Conservation (phyloP, 768 basidiomycete species). For the Xerocomus brunneocitrinus region DNA sequence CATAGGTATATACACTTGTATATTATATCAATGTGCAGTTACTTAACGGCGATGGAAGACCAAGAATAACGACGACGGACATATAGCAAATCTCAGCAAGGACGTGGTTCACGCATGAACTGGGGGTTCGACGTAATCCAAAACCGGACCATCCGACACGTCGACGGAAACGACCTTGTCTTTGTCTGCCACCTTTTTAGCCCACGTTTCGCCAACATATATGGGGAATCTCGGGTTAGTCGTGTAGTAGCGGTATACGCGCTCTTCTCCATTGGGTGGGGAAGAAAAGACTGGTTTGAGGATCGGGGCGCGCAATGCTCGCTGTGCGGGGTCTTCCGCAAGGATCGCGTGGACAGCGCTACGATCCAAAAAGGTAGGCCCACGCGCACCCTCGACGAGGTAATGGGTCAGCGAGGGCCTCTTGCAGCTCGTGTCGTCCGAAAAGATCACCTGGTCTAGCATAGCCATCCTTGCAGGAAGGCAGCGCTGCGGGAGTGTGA, state of each 20-base stretch:
- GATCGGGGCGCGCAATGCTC: slow-evolving; percentile 3
- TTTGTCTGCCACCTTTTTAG: slow-evolving; percentile 7
- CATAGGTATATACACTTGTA: too few relatives aligned
- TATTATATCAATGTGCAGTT: too few relatives aligned
- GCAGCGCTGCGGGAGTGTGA: neutral
- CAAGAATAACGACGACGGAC: too few relatives aligned
- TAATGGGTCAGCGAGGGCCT: slow-evolving; percentile 11
- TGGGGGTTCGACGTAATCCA: too few relatives aligned
- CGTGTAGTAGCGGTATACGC: slow-evolving; percentile 8
- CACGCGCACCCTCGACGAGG: slow-evolving; percentile 15
- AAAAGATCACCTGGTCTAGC: slow-evolving; percentile 4
- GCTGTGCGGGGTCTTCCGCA: slow-evolving; percentile 3
- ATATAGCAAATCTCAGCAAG: too few relatives aligned
- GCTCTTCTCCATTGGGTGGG: slow-evolving; percentile 15
- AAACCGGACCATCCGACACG: neutral
- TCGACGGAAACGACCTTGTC: neutral
- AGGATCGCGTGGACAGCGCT: neutral
- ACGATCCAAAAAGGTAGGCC: slow-evolving; percentile 16
- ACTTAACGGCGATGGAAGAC: too few relatives aligned
- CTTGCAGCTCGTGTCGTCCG: neutral
- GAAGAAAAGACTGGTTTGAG: slow-evolving; percentile 5
- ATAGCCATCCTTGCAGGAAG: neutral
- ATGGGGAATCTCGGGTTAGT: neutral
- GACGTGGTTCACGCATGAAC: too few relatives aligned
- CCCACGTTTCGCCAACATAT: slow-evolving; percentile 22